Base-by-base conservation (phyloP, 129 eudicot species). In the Solidago caesia region DNA sequence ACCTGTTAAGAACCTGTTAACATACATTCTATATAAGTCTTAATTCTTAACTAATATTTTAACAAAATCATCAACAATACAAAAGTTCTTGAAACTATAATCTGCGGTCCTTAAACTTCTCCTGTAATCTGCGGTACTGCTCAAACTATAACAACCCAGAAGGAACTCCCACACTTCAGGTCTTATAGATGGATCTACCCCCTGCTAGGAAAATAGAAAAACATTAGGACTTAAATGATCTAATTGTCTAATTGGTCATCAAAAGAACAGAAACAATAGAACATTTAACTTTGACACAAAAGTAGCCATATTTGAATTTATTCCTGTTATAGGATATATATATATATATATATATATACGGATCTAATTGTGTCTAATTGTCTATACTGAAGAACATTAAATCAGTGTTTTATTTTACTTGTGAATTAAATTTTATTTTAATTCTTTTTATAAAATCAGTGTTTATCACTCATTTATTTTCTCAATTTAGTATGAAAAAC, bases 91-190 rank as follows among this genome's bases (percentile, higher is more conserved):
- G n/a, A n/a, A n/a, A n/a, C n/a, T n/a, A n/a, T n/a, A n/a, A n/a
- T 97, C 84, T 59, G 92, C 98, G 66, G 84, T 78, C 76, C 98
- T 90, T 81, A 93, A 81, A 59, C 82, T 82, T 67, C 75, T 85
- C 64, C 98, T 82, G 66, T 90, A 81, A 82, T 93, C 98, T 49
- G 97, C 80, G 44, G 98, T 88, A 81, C 96, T 93, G 85, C 92
- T 88, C 82, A 93, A 74, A 68, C 88, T 68, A 80, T 93, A 93
- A 82, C 98, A 90, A 43, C 98, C 98, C 80, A 93, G 81, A 82
- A 93, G 97, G 75, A 93, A 93, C 58, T 93, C 98, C 98, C 98
- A 93, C 55, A 93, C 98, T 88, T 93, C 97, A 55, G 97, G 81
- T 79, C 98, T 88, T 79, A 93, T 93, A 56, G 96, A 88, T 59